phyloP scores from a whole-genome alignment of 192 early-diverging fungal species.

The Kickxella alabastrina region DNA sequence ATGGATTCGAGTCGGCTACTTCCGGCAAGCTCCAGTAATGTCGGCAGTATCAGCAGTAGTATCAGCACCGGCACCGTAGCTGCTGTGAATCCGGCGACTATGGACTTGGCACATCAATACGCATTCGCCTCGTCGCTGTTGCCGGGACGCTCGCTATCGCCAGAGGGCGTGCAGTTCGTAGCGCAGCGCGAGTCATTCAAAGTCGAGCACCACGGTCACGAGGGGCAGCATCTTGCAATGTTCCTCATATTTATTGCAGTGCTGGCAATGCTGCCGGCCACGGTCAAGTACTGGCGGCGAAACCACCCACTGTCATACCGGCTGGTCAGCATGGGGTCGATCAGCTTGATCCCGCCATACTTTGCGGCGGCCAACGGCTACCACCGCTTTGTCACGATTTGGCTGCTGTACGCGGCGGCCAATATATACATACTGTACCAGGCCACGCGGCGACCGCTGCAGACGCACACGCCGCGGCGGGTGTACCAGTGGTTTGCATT shows the following conservation, averaged over 20 bases:
- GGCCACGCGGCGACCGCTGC: slow-evolving; percentile 38
- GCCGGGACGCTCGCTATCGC: slow-evolving; percentile 24
- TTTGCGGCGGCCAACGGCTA: slow-evolving; percentile 37
- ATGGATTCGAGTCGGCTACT: too few relatives aligned
- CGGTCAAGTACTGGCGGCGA: slow-evolving; percentile 36
- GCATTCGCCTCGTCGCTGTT: slow-evolving; percentile 21
- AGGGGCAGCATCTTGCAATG: slow-evolving; percentile 35
- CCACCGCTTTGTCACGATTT: slow-evolving; percentile 33
- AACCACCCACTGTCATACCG: slow-evolving; percentile 36
- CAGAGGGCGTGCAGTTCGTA: slow-evolving; percentile 11
- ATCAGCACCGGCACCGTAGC: neutral
- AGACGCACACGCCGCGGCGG: slow-evolving; percentile 32
- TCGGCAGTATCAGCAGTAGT: neutral
- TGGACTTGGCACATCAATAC: slow-evolving; percentile 17
- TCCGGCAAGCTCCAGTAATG: too few relatives aligned
- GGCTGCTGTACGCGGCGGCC: slow-evolving; percentile 28
- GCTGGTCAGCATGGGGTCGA: slow-evolving; percentile 38
- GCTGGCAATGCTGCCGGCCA: slow-evolving; percentile 35
- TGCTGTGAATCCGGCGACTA: slow-evolving; percentile 6
- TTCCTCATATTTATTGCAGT: slow-evolving; percentile 39
- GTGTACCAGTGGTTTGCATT: slow-evolving; percentile 52
- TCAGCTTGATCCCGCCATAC: slow-evolving; percentile 44
- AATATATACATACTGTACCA: slow-evolving; percentile 34
- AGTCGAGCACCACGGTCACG: slow-evolving; percentile 29
- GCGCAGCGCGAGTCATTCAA: slow-evolving; percentile 30